phyloP scores from a whole-genome alignment of 306 rosid genomes.

The Acmispon strigosus region DNA sequence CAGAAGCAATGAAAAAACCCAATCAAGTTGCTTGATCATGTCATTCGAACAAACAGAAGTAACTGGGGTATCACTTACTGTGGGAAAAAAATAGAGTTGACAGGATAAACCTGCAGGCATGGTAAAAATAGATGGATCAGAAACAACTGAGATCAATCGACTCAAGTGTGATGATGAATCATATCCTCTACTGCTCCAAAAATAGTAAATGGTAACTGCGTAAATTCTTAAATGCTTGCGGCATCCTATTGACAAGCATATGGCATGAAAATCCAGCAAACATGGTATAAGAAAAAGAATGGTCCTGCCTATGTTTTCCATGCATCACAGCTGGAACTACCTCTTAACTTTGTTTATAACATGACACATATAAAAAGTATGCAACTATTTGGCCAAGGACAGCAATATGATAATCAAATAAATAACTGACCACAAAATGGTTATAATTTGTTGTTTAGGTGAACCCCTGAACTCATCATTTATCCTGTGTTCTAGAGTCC shows the following conservation, averaged over 20 bases:
- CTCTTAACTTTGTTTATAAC: background rate
- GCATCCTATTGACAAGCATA: slow-evolving; percentile 9
- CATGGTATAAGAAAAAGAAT: slow-evolving; percentile 4
- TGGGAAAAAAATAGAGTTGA: slow-evolving; percentile 93
- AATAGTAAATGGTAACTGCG: background rate
- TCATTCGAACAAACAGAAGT: slow-evolving; percentile 19
- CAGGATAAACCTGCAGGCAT: slow-evolving; percentile 84
- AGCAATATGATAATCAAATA: background rate
- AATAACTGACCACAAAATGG: slow-evolving; percentile 86
- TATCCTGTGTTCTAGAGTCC: slow-evolving; percentile 87
- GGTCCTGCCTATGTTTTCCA: background rate
- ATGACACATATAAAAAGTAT: background rate
- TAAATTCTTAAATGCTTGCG: slow-evolving; percentile 10
- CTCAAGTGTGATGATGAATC: slow-evolving; percentile 2
- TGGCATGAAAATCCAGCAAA: slow-evolving; percentile 14
- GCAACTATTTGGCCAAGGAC: slow-evolving; percentile 1
- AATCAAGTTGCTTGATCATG: slow-evolving; percentile 13
- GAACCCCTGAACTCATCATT: slow-evolving; percentile 95
- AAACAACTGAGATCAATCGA: background rate
- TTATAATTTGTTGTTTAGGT: slow-evolving; percentile 67
- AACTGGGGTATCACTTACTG: slow-evolving; percentile 51
- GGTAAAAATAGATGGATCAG: slow-evolving; percentile 21
- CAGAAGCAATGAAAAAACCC: slow-evolving; percentile 18
- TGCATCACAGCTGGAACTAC: background rate
- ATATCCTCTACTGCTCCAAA: slow-evolving; percentile 11